These are phyloP conservation scores for Scenedesmus sp. DNA, from an alignment of 163 green algal genomes.

Conservation along the genomic window DNA sequence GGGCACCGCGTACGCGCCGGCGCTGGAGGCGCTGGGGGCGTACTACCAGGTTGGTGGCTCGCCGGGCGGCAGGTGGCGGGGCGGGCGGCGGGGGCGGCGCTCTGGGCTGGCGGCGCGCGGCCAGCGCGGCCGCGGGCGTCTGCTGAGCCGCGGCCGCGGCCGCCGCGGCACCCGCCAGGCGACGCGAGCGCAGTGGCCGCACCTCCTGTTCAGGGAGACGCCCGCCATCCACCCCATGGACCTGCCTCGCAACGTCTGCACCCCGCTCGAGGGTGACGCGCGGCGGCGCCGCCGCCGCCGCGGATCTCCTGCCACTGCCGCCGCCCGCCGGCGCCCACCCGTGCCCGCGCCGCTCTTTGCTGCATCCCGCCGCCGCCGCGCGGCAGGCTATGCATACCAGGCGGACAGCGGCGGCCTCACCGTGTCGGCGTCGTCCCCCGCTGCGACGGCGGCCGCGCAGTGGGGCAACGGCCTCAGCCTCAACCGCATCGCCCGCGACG, in stretches of 20 bases:
- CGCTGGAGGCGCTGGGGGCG: constrained; percentile 4
- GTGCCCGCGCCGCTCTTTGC: neutral
- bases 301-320: neutral
- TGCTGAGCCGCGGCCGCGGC: neutral
- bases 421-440: no score
- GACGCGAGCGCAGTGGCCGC: constrained; percentile 1
- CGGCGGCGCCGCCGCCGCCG: neutral
- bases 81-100: neutral
- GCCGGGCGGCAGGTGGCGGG: neutral
- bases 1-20: neutral
- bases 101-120: neutral
- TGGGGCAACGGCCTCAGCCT: no score
- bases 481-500: no score
- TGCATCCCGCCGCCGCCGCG: neutral
- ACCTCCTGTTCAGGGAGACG: constrained; percentile 28
- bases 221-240: constrained; percentile 1
- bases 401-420: no score
- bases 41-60: constrained; percentile 34
- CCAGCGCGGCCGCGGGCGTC: neutral
- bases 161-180: neutral
- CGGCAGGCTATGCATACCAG: constrained; percentile 2
- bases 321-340: neutral
- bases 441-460: no score
- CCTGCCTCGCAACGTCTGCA: neutral
- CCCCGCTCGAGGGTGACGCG: no score